Conservation (phyloP, 148 eudicot genomes). For the Chenopodium berlandieri region DNA sequence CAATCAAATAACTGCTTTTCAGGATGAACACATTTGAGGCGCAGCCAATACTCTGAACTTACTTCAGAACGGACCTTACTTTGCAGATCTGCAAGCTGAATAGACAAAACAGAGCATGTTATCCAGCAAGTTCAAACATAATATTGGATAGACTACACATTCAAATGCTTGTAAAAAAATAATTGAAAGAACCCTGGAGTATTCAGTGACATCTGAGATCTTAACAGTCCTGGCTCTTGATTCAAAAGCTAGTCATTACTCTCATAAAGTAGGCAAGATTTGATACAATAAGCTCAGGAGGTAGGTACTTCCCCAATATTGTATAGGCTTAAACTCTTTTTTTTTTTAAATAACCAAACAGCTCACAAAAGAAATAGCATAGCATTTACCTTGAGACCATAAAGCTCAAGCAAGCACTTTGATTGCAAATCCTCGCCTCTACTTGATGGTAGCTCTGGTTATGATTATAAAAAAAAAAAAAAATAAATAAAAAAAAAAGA, state of each 20-base stretch:
- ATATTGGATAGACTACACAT: neutral
- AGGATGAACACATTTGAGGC: slow-evolving; percentile 70
- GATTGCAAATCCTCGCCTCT: slow-evolving; percentile 96
- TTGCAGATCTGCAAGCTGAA: slow-evolving; percentile 79
- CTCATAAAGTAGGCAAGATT: slow-evolving; percentile 1
- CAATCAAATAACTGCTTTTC: slow-evolving; percentile 88
- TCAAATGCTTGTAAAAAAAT: neutral
- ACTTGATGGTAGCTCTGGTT: slow-evolving; percentile 87
- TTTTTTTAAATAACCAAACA: neutral
- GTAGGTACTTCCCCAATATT: neutral
- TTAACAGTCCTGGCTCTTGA: slow-evolving; percentile 1
- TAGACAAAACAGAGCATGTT: slow-evolving; percentile 22
- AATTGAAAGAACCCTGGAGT: neutral
- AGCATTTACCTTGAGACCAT: slow-evolving; percentile 85
- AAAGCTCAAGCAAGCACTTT: slow-evolving; percentile 97
- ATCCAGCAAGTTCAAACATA: slow-evolving; percentile 1
- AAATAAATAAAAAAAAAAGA: neutral
- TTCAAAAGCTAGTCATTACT: neutral
- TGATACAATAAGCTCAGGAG: neutral
- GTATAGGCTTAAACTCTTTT: neutral
- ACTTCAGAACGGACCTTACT: slow-evolving; percentile 81
- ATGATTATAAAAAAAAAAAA: slow-evolving; percentile 16
- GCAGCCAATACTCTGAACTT: slow-evolving; percentile 91
- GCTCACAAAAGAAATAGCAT: slow-evolving; percentile 1
- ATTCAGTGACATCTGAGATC: neutral